Base-by-base conservation (phyloP, 2,329 filamentous ascomycete species). In the Neospermospora avenae region DNA sequence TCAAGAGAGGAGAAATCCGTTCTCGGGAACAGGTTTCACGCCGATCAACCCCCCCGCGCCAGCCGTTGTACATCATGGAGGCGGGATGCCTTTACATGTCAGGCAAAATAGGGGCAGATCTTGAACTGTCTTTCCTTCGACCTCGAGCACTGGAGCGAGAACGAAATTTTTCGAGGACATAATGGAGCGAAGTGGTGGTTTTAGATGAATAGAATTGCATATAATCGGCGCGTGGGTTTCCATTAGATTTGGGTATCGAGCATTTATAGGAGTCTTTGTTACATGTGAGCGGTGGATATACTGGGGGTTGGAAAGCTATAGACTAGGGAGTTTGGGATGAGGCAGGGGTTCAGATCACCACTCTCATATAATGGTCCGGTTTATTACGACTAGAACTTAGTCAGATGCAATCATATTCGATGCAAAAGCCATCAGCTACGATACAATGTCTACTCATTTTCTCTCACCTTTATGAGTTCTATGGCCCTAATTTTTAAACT, bases 21-120 rank as follows among this genome's bases (percentile, higher is more conserved):
- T 68, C 20, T 59, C 61, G 10, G 67, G 49, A 18, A 63, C 70
- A 49, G 69, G 67, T n/a, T 68, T 71, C 37, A 70, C 67, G 39
- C 68, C 69, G 45, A 65, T 71, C n/a, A 60, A 65, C 55, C 55
- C 63, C 25, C 65, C 68, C 14, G 46, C 64, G 39, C 51, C 64
- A 22, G 58, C 52, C 22, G 59, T 64, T 25, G 41, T 64, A 25
- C 59, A 65, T 39, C 35, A 60, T 0, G 63, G 65, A 1, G 70
- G 69, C 46, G 58, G 67, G 51, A 66, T 69, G 54, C 68, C 69
- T 57, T 54, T 70, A 46, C 64, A 67, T 49, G 53, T 70, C 6
- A 60, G 71, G n/a, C 67, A 67, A 44, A 65, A 60, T 46, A 63
- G 68, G 61, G 68, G 66, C 22, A 62, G 64, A 25, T 56, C 64